These are phyloP conservation scores for Globisporangium spinosum DNA, from an alignment of 352 stramenopile genomes.

Conservation along the genomic window DNA sequence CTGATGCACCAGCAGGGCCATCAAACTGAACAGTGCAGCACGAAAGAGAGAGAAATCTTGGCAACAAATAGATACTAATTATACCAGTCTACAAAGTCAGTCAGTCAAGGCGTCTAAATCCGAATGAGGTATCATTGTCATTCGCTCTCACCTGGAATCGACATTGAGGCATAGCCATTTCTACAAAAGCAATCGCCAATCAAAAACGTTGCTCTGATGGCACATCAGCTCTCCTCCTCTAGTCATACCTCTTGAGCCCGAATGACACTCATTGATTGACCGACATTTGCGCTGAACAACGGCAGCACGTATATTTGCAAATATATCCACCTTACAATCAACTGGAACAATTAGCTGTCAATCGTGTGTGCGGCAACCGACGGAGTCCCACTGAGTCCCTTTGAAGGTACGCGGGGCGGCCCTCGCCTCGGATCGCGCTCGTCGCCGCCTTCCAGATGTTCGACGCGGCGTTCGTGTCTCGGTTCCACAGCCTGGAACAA, in stretches of 20 bases:
- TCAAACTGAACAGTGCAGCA: background rate
- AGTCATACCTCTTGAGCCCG: background rate
- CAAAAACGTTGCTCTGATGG: background rate
- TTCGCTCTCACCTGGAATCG: background rate
- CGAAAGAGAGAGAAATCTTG: background rate
- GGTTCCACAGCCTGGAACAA: too few relatives aligned
- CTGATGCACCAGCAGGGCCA: background rate
- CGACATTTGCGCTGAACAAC: background rate
- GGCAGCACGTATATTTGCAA: background rate
- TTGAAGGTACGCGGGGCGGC: too few relatives aligned
- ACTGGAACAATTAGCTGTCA: too few relatives aligned
- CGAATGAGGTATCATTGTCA: background rate
- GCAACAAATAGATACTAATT: background rate
- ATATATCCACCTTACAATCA: background rate
- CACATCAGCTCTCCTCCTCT: background rate
- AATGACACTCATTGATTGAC: background rate
- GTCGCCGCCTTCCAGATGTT: too few relatives aligned
- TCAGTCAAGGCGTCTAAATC: background rate
- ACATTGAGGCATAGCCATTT: background rate
- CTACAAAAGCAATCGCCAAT: background rate
- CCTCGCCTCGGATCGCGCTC: too few relatives aligned
- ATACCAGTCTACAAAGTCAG: background rate
- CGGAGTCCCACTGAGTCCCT: too few relatives aligned
- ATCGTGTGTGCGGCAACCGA: too few relatives aligned
- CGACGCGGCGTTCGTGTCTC: too few relatives aligned